phyloP scores from a whole-genome alignment of 345 rosid genomes.

The Acer saccharum region DNA sequence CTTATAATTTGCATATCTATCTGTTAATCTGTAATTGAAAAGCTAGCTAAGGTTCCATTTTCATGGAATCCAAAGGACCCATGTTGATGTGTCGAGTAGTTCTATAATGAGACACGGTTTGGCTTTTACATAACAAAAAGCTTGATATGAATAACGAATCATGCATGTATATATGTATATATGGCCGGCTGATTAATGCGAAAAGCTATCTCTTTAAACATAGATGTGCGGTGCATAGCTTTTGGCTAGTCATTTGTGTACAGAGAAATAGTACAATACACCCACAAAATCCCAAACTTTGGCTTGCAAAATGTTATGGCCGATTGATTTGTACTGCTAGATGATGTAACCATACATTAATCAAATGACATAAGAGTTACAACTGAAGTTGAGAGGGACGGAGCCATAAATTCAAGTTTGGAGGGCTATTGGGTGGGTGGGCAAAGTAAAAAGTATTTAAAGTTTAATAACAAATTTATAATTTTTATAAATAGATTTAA shows the following conservation, averaged over 20 bases:
- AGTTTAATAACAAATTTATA: no score
- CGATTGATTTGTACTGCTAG: not conserved
- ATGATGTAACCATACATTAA: not conserved
- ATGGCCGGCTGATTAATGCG: not conserved
- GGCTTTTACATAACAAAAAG: slow-evolving; percentile 38
- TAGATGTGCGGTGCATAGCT: slow-evolving; percentile 6
- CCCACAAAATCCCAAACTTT: not conserved
- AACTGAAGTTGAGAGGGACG: no score
- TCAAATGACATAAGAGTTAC: not conserved
- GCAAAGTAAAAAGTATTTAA: no score
- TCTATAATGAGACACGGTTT: slow-evolving; percentile 43
- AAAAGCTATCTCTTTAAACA: not conserved
- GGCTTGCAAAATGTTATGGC: not conserved
- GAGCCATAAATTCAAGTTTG: no score
- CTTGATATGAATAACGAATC: not conserved
- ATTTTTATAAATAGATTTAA: no score
- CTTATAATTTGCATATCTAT: no score
- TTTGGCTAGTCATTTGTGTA: not conserved
- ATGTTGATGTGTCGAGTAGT: slow-evolving; percentile 16
- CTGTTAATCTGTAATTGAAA: not conserved
- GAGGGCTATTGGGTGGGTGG: no score
- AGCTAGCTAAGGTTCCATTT: not conserved
- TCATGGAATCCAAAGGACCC: slow-evolving; percentile 34
- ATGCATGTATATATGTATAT: not conserved
- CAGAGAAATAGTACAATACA: not conserved